Evolutionary conservation across 1,284 basidiomycete genomes (phyloP), one percentile per base, ranked within the genome.

Genomic region (Apiotrichum akiyoshidainum): DNA sequence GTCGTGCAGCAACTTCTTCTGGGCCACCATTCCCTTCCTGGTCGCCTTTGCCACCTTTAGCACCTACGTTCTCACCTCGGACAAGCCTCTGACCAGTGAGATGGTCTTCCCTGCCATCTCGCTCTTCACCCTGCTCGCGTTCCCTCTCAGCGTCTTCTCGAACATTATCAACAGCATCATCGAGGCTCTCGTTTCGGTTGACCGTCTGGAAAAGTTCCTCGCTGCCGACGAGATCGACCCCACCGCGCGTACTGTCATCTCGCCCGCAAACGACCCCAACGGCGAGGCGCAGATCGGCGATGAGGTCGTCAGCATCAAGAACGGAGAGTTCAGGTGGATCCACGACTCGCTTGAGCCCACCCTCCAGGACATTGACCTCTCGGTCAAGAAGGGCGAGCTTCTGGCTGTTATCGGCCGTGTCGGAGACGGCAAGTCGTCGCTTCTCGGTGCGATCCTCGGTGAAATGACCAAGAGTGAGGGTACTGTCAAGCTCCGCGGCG

Each of bases 31-130:
- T 5, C 76, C 79, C 0, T 80, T 79, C 67, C 80, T 93, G 10
- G 92, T 96, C 35, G 90, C 90, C 0, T 92, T 95, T 77, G 86
- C 87, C 55, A 74, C 92, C 0, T 92, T 97, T 69, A 86, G 90
- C 12, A 84, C 87, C 0, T 93, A 91, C 44, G 87, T 90, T 0
- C 72, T 82, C 21, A 85, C 86, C 0, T 87, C 86, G 2, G 78
- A 83, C 2, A 81, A 74, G 47, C 90, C 92, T 2, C 78, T 98
- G 6, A 97, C 94, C 0, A 85, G 89, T 1, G 92, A 96, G 68
- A 81, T 93, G 61, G 92, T 97, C 67, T 98, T 98, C 83, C 94
- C 94, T 5, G 87, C 92, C 0, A 92, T 98, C 54, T 89, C 91
- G 0, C 81, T 98, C 42, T 98, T 97, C 80, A 88, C 91, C 83